These are phyloP conservation scores for Zygnema circumcarinatum DNA, from an alignment of 139 green algal species.

Conservation along the genomic window DNA sequence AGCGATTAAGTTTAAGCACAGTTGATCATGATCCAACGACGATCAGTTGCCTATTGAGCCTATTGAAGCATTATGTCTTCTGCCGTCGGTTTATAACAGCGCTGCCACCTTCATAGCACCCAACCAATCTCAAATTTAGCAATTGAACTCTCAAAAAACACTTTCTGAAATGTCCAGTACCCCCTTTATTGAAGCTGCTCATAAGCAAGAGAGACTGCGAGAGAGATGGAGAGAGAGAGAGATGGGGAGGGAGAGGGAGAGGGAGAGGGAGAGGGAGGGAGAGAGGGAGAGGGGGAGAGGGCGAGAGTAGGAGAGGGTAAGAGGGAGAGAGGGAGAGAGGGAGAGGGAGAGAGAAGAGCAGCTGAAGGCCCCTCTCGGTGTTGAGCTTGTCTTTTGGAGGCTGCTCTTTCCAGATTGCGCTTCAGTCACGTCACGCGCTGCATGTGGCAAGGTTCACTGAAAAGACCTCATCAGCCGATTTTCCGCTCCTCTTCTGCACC, in stretches of 20 bases:
- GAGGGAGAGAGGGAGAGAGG: not conserved
- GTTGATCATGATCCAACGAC: no score
- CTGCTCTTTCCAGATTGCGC: no score
- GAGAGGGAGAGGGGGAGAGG: not conserved
- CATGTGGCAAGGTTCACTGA: no score
- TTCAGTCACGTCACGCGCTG: no score
- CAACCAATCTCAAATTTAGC: not conserved
- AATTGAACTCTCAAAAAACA: not conserved
- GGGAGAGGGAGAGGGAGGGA: not conserved
- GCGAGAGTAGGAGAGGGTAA: not conserved
- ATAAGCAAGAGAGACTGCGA: not conserved
- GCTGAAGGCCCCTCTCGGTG: not conserved
- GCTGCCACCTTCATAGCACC: no score
- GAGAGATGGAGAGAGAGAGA: slow-evolving; percentile 7
- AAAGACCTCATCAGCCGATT: no score
- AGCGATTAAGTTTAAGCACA: no score
- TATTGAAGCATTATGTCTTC: not conserved
- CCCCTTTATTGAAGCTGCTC: no score
- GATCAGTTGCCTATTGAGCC: not conserved
- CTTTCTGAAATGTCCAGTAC: not conserved
- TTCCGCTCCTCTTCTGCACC: no score
- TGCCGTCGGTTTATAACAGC: no score
- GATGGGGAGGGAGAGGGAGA: not conserved
- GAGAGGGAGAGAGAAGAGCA: not conserved
- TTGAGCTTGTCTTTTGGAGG: not conserved